Base-by-base conservation (phyloP, 768 basidiomycete genomes). In the Tephrocybe sp. region DNA sequence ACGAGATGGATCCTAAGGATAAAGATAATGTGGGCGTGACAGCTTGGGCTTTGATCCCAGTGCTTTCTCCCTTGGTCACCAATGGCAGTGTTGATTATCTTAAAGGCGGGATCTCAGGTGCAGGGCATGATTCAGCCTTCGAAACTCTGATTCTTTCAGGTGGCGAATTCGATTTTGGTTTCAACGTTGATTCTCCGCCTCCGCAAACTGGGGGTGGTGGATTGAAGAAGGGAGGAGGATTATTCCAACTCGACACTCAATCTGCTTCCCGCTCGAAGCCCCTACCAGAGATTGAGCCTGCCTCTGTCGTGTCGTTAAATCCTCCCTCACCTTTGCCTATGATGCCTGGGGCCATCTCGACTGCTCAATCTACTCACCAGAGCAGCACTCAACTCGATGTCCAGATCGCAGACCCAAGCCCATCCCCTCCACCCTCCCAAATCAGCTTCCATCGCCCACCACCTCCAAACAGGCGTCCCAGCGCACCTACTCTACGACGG, bases 1-100 rank as follows among this genome's bases (percentile, higher is more conserved):
- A 90, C 50, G 83, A 84, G 51, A 91, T 91, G 75, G 83, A 87
- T 62, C 70, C 75, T 47, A 78, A 76, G 47, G 82, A 88, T 57
- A 80, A 72, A 56, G 70, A 74, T 47, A 80, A 80, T 56, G 56
- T 71, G 25, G 64, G 72, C 15, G 74, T 79, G 47, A 79, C 82
- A 25, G 77, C 88, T 1, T 91, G 89, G 87, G 79, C 80, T 1
- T 73, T 92, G 29, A 73, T 91, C 19, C 74, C 78, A 22, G 74
- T 89, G 36, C 64, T 92, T 4, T 61, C 74, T 4, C 78, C 84
- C 4, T 72, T 91, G 34, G 67, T 88, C 22, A 66, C 62, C 42
- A 70, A 72, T 42, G 82, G 80, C 54, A 71, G 64, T 42, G 79
- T 82, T 9, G 78, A 83, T 61, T 92, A 87, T 68, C 72, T 92